A percentile compares a stretch with the other conserved stretches of the same genome.
Conservation (phyloP, 768 basidiomycete species). For the Xerocomus spinulosus region DNA sequence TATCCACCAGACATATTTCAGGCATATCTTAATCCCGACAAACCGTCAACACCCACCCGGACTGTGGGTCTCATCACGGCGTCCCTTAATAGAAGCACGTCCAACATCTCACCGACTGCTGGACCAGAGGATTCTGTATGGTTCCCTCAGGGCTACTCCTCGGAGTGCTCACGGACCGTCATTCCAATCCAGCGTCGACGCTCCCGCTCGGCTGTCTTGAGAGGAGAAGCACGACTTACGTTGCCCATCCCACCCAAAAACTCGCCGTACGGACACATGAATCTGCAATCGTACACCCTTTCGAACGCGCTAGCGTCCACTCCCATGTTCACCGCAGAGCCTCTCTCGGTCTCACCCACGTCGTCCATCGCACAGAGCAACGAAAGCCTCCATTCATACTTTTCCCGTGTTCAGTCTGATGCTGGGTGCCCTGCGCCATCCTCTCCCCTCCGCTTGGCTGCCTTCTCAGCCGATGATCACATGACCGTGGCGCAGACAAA, state of each 20-base stretch:
- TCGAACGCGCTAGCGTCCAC: conserved; percentile 24
- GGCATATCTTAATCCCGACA: conserved; percentile 15
- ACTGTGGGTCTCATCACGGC: conserved; percentile 13
- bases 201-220: conserved; percentile 32
- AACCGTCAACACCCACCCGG: conserved; percentile 9
- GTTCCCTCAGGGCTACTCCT: conserved; percentile 5
- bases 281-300: conserved; percentile 25
- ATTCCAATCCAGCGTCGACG: conserved; percentile 32
- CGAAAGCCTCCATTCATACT: conserved; percentile 26
- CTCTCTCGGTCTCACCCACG: conserved; percentile 23
- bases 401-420: conserved; percentile 19
- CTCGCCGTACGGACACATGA: conserved; percentile 31
- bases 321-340: conserved; percentile 27
- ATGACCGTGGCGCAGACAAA: conserved; percentile 15
- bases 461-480: conserved; percentile 24
- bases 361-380: conserved; percentile 22
- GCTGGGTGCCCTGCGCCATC: conserved; percentile 20
- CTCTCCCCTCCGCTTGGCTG: conserved; percentile 22
- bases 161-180: conserved; percentile 9
- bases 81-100: conserved; percentile 21
- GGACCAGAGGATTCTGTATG: conserved; percentile 11
- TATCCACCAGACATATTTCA: conserved; percentile 33
- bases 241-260: conserved; percentile 23
- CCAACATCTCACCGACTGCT: conserved; percentile 13
- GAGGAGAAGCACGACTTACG: conserved; percentile 27